Evolutionary conservation across 495 filamentous ascomycete genomes (phyloP).

Genomic region (Trichoderma virens): DNA sequence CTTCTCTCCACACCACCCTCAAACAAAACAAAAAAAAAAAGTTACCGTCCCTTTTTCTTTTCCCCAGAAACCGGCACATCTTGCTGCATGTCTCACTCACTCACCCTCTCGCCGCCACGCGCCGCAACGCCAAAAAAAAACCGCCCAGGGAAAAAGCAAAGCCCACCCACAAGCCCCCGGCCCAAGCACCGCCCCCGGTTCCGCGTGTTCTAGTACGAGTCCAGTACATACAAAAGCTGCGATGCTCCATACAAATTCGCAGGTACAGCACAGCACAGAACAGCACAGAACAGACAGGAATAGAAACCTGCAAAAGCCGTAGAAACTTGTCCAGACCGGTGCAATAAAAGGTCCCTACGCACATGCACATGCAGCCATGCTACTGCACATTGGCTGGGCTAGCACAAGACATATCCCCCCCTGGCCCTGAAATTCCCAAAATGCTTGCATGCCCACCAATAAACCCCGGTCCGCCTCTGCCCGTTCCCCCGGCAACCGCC

Average conservation of each 20-base stretch:
- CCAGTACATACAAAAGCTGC: neutral
- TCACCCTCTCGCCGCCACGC: neutral
- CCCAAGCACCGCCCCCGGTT: too few species aligned
- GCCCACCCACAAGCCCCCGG: too few species aligned
- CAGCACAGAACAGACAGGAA: neutral
- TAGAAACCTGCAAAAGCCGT: too few species aligned
- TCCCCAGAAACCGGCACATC: conserved; percentile 7
- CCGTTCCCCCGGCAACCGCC: neutral
- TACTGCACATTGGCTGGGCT: too few species aligned
- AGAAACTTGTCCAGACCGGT: too few species aligned
- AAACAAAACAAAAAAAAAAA: neutral
- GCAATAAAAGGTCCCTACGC: neutral
- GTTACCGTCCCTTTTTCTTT: neutral
- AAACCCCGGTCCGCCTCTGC: neutral
- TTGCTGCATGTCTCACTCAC: neutral
- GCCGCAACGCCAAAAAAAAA: neutral
- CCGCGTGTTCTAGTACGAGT: neutral
- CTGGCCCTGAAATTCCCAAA: too few species aligned
- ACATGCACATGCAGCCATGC: neutral
- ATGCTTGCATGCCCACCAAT: neutral
- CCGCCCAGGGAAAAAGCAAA: too few species aligned
- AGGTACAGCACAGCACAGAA: too few species aligned
- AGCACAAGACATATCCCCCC: too few species aligned
- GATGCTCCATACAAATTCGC: too few species aligned
- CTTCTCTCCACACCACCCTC: neutral